Percentiles rank a stretch among this genome's conserved stretches.
These are phyloP conservation scores for Isabelozyma gotoi DNA, from an alignment of 805 yeast genomes.

Conservation along the genomic window DNA sequence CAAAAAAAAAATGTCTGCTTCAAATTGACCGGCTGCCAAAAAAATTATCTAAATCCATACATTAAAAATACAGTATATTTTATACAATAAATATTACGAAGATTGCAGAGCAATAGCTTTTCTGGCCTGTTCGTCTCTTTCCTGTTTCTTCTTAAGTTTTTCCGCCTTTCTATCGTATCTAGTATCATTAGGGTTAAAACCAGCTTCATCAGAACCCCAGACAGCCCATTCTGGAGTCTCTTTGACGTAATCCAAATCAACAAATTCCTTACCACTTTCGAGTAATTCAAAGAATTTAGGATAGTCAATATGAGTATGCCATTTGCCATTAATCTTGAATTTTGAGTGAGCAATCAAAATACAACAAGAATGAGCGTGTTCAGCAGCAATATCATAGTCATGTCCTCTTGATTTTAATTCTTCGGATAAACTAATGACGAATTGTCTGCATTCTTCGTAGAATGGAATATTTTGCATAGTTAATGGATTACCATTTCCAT, in stretches of 20 bases:
- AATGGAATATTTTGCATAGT: constrained; percentile 96
- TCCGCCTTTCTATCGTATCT: constrained; percentile 65
- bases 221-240: constrained; percentile 91
- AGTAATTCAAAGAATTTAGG: constrained; percentile 70
- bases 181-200: constrained; percentile 85
- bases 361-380: constrained; percentile 94
- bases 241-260: constrained; percentile 75
- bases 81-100: background rate
- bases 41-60: background rate
- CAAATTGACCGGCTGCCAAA: background rate
- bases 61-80: background rate
- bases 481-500: constrained; percentile 79
- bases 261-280: constrained; percentile 63
- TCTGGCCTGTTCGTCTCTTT: constrained; percentile 30
- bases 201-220: constrained; percentile 83
- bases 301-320: constrained; percentile 91
- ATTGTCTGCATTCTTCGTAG: constrained; percentile 81
- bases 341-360: constrained; percentile 75
- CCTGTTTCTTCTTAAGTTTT: constrained; percentile 46
- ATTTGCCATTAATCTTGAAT: constrained; percentile 66
- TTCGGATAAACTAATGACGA: constrained; percentile 62
- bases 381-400: constrained; percentile 83
- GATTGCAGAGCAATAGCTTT: constrained; percentile 5
- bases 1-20: background rate
- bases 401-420: constrained; percentile 68